A percentile compares a stretch with the other conserved stretches of the same genome.
Evolutionary conservation across 345 rosid genomes (phyloP).

Genomic region (Euphorbia pulcherrima): DNA sequence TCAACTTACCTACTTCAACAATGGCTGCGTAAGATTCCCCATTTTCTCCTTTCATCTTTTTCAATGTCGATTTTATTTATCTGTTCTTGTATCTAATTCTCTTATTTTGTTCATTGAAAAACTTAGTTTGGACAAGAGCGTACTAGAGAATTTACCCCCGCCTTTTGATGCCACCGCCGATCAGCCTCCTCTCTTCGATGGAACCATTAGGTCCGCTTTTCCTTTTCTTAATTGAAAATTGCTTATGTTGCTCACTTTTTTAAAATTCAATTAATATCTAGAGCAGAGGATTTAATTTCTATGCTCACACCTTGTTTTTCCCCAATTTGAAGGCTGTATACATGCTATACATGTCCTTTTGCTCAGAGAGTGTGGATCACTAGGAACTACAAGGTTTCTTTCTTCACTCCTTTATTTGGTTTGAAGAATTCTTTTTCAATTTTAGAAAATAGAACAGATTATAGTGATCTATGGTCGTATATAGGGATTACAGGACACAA

Average conservation of each 20-base stretch:
- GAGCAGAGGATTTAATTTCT: background rate
- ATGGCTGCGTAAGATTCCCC: constrained; percentile 5
- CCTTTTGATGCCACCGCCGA: constrained; percentile 49
- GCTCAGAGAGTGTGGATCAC: constrained; percentile 96
- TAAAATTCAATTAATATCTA: too few species aligned
- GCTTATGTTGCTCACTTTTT: background rate
- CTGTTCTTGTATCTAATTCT: background rate
- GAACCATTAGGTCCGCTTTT: constrained; percentile 51
- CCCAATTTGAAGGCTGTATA: constrained; percentile 52
- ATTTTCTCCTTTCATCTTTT: background rate
- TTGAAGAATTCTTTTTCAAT: background rate
- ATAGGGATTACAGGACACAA: constrained; percentile 81
- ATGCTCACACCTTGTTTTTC: background rate
- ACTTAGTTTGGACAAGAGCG: constrained; percentile 28
- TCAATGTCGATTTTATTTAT: background rate
- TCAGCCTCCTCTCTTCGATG: constrained; percentile 69
- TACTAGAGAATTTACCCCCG: constrained; percentile 45
- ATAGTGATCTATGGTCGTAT: background rate
- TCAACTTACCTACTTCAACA: background rate
- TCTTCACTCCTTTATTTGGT: background rate
- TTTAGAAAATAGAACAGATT: too few species aligned
- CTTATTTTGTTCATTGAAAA: too few species aligned
- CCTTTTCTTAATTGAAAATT: background rate
- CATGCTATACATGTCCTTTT: constrained; percentile 56
- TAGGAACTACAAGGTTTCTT: constrained; percentile 72